Conservation (phyloP, 768 basidiomycete genomes). For the Amanita molliuscula region DNA sequence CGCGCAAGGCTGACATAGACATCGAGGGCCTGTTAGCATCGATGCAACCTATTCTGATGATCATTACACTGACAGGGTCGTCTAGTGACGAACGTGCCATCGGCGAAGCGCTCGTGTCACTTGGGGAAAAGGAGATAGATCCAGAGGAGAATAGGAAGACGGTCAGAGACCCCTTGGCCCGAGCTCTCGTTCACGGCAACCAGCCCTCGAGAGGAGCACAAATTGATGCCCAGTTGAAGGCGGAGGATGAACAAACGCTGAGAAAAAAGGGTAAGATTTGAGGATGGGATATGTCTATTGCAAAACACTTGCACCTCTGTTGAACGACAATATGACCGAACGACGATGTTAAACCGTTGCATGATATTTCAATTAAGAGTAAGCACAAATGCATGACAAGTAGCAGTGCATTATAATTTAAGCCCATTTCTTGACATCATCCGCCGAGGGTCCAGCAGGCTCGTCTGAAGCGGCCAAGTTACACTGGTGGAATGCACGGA, state of each 20-base stretch:
- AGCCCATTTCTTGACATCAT: constrained; percentile 57
- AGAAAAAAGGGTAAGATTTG: constrained; percentile 26
- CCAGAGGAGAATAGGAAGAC: constrained; percentile 22
- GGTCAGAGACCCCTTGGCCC: constrained; percentile 34
- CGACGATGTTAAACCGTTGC: too few relatives aligned
- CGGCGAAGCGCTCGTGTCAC: constrained; percentile 24
- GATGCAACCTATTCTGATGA: constrained; percentile 2
- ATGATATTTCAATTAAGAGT: too few relatives aligned
- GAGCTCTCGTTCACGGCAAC: constrained; percentile 43
- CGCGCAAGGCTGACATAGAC: constrained; percentile 25
- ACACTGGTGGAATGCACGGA: constrained; percentile 77
- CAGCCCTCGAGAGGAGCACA: constrained; percentile 47
- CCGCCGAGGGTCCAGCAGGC: constrained; percentile 54
- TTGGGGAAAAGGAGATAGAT: constrained; percentile 15
- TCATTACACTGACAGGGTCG: background rate
- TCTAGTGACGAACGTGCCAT: constrained; percentile 34
- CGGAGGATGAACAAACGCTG: constrained; percentile 39
- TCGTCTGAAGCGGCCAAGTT: constrained; percentile 77
- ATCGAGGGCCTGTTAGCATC: constrained; percentile 28
- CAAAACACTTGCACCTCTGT: too few relatives aligned
- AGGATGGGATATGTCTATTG: too few relatives aligned
- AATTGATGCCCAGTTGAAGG: constrained; percentile 45
- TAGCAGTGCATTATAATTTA: constrained; percentile 7
- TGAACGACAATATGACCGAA: too few relatives aligned
- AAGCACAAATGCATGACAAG: too few relatives aligned